phyloP scores from a whole-genome alignment of 2,329 filamentous ascomycete species.

The Paramyrothecium sp. region DNA sequence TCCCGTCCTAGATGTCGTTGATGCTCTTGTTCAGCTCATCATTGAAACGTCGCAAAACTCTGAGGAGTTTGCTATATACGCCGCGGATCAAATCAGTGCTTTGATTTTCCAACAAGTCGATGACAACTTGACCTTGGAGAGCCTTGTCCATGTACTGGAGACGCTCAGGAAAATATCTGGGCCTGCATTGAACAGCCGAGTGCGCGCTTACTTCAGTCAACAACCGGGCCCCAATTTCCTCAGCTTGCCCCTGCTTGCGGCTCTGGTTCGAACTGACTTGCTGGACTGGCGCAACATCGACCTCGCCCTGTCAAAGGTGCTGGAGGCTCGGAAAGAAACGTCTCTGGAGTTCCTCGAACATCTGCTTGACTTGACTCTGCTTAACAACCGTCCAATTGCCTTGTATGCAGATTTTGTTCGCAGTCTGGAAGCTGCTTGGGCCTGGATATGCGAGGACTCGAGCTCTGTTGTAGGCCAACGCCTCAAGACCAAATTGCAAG shows the following conservation, averaged over 20 bases:
- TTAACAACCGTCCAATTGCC: slow-evolving; percentile 74
- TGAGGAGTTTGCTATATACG: slow-evolving; percentile 58
- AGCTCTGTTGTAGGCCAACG: slow-evolving; percentile 63
- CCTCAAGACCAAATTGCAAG: slow-evolving; percentile 62
- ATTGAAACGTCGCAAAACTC: slow-evolving; percentile 62
- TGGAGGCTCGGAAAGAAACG: slow-evolving; percentile 67
- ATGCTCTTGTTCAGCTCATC: slow-evolving; percentile 59
- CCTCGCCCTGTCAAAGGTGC: slow-evolving; percentile 68
- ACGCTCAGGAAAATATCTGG: slow-evolving; percentile 59
- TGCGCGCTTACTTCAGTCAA: slow-evolving; percentile 55
- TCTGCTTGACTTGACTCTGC: slow-evolving; percentile 74
- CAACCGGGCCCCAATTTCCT: slow-evolving; percentile 56
- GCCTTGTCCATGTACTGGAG: slow-evolving; percentile 60
- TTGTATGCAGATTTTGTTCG: slow-evolving; percentile 83
- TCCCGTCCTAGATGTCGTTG: slow-evolving; percentile 59
- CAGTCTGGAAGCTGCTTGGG: slow-evolving; percentile 77
- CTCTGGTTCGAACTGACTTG: slow-evolving; percentile 58
- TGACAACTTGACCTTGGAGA: slow-evolving; percentile 58
- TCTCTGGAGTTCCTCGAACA: slow-evolving; percentile 79
- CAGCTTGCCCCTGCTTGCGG: slow-evolving; percentile 55
- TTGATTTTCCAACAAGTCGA: slow-evolving; percentile 55
- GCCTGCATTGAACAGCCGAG: slow-evolving; percentile 51
- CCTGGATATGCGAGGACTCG: slow-evolving; percentile 76
- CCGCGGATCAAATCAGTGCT: slow-evolving; percentile 58
- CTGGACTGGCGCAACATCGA: slow-evolving; percentile 67